phyloP scores from a whole-genome alignment of 352 stramenopile genomes.

The Phytopythium chamaehyphon region DNA sequence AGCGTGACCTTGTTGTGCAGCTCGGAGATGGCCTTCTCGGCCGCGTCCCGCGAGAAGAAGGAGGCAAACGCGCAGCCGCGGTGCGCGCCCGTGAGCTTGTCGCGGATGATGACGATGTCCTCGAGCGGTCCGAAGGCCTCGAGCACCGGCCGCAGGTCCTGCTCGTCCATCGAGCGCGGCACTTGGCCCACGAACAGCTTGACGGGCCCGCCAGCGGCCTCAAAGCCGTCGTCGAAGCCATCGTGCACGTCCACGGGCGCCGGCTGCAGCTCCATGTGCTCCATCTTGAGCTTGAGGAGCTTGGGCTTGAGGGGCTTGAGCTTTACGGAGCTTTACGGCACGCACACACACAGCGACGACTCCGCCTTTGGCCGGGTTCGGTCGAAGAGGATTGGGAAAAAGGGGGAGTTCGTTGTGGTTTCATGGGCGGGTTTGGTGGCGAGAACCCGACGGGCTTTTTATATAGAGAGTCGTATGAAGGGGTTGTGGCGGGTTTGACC shows the following conservation, averaged over 20 bases:
- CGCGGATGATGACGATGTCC: conserved; percentile 89
- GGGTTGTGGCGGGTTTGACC: too few species aligned
- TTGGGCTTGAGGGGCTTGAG: too few species aligned
- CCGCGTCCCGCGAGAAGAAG: conserved; percentile 70
- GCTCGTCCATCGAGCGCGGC: conserved; percentile 87
- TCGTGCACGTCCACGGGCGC: neutral
- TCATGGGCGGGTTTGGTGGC: too few species aligned
- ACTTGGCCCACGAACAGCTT: conserved; percentile 87
- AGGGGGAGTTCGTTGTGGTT: too few species aligned
- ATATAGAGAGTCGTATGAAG: too few species aligned
- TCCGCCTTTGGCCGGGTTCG: too few species aligned
- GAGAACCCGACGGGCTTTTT: too few species aligned
- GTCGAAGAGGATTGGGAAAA: too few species aligned
- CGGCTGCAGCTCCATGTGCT: conserved; percentile 3
- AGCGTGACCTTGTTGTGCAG: conserved; percentile 90
- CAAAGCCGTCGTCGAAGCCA: conserved; percentile 4
- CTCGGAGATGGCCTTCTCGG: conserved; percentile 74
- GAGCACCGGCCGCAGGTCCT: conserved; percentile 79
- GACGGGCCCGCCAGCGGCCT: conserved; percentile 31
- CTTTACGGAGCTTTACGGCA: too few species aligned
- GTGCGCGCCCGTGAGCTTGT: conserved; percentile 86
- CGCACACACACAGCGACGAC: too few species aligned
- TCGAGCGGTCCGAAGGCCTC: conserved; percentile 82
- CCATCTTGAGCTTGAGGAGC: too few species aligned
- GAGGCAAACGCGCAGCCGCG: conserved; percentile 89